Base-by-base conservation (phyloP, 1,139 yeast species). In the Zygoascus meyerae region DNA sequence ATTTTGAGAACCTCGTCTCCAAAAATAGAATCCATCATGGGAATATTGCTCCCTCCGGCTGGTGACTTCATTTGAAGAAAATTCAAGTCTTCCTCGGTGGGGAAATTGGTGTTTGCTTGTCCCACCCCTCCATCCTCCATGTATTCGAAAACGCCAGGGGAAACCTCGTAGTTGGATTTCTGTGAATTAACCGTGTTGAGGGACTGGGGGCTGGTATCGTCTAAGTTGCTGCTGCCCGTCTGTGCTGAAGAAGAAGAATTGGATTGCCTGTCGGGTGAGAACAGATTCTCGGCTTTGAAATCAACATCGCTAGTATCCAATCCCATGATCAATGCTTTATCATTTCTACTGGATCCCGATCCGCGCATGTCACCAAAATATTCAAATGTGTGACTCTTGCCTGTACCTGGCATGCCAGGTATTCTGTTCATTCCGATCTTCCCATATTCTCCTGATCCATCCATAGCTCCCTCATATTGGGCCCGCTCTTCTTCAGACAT, bases 251-350 rank as follows among this genome's bases (percentile, higher is more conserved):
- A 40, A 26, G 37, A 11, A 30, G 31, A 10, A 3, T 34, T 26
- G 38, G 37, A n/a, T n/a, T 29, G 32, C 35, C 42, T 29, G 45
- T 46, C 26, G 47, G 42, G 37, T 37, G 42, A 16, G 11, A 10
- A 31, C 10, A 42, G 28, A 8, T 40, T 37, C 14, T 53, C 53
- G 9, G 48, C 49, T 15, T 36, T 41, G 29, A 53, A 34, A n/a
- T 46, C 45, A 10, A 50, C 56, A 37, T 54, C 57, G 15, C 51
- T 48, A 11, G 54, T 37, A 47, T 54, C 57, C 34, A 54, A 42
- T 33, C 48, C 51, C 48, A 54, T 40, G 42, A 52, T 50, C 42
- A 42, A 44, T 8, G 53, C 55, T 40, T 42, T 45, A 9, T 40
- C 38, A 2, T 4, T 4, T 7, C 26, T 21, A 15, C 2, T 29